These are phyloP conservation scores for Myriosclerotinia curreyana DNA, from an alignment of 2,329 filamentous ascomycete genomes.

Conservation along the genomic window DNA sequence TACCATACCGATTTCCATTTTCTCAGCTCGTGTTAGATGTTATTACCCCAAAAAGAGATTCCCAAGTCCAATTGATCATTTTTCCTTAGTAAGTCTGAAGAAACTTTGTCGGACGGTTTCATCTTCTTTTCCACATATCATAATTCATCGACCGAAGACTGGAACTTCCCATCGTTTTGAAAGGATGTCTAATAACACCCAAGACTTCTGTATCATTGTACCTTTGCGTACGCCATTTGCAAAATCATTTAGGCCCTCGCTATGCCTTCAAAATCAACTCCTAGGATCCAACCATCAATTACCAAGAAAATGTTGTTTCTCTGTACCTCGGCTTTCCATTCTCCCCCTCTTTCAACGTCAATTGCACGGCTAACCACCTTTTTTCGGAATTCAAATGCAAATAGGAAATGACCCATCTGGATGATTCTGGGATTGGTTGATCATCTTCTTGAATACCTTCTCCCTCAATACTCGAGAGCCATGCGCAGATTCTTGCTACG, in stretches of 20 bases:
- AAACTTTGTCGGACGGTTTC: neutral
- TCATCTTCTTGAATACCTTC: conserved; percentile 35
- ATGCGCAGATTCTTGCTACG: conserved; percentile 37
- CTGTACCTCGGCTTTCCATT: conserved; percentile 33
- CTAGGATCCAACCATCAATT: conserved; percentile 5
- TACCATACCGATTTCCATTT: neutral
- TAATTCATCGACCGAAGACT: neutral
- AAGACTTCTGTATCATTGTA: neutral
- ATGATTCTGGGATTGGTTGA: conserved; percentile 34
- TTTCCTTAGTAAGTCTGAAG: neutral
- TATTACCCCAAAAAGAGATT: neutral
- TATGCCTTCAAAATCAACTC: conserved; percentile 7
- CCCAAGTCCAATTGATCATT: neutral
- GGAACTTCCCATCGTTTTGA: neutral
- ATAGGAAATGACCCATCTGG: conserved; percentile 35
- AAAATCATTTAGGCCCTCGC: conserved; percentile 7
- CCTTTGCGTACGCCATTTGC: conserved; percentile 11
- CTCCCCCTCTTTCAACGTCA: conserved; percentile 33
- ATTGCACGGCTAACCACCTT: conserved; percentile 37
- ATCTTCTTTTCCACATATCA: conserved; percentile 1
- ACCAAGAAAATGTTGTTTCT: conserved; percentile 40
- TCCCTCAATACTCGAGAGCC: conserved; percentile 38
- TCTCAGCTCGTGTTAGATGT: neutral
- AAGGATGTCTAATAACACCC: conserved; percentile 7
- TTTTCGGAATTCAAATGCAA: conserved; percentile 38